Percentiles rank a stretch among this genome's conserved stretches.
phyloP scores from a whole-genome alignment of 345 rosid species.

The Murraya paniculata region DNA sequence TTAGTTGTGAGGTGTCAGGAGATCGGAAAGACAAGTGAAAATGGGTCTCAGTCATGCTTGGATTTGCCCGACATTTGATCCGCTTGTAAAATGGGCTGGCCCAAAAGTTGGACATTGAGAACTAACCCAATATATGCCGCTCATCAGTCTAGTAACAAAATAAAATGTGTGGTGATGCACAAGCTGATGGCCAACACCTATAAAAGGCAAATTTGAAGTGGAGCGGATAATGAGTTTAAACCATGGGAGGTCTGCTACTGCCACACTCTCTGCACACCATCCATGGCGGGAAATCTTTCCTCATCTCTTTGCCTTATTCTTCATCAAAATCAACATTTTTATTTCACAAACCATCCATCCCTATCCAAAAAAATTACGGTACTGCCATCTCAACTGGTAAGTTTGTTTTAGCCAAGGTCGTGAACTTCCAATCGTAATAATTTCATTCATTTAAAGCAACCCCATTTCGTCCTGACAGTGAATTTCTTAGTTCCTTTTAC shows the following conservation, averaged over 20 bases:
- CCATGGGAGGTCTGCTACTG: slow-evolving; percentile 47
- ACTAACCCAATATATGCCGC: too few relatives aligned
- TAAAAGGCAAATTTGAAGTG: neutral
- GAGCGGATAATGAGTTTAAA: neutral
- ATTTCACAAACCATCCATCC: slow-evolving; percentile 24
- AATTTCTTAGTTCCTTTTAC: neutral
- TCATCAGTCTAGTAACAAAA: too few relatives aligned
- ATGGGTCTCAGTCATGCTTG: too few relatives aligned
- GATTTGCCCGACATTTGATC: too few relatives aligned
- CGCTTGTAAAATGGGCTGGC: too few relatives aligned
- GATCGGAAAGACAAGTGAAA: too few relatives aligned
- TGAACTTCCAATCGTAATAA: neutral
- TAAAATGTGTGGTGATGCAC: slow-evolving; percentile 8
- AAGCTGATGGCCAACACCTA: slow-evolving; percentile 9
- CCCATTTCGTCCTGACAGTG: neutral
- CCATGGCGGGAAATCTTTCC: slow-evolving; percentile 36
- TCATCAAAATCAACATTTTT: neutral
- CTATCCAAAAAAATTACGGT: slow-evolving; percentile 2
- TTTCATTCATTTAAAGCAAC: neutral
- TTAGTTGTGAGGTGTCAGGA: too few relatives aligned
- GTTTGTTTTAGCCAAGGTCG: neutral
- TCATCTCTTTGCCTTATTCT: slow-evolving; percentile 26
- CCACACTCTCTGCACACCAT: slow-evolving; percentile 25
- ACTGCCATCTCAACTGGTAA: slow-evolving; percentile 31
- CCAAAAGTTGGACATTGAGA: too few relatives aligned